Base-by-base conservation (phyloP, 2,329 filamentous ascomycete genomes). In the Colletotrichum horii region DNA sequence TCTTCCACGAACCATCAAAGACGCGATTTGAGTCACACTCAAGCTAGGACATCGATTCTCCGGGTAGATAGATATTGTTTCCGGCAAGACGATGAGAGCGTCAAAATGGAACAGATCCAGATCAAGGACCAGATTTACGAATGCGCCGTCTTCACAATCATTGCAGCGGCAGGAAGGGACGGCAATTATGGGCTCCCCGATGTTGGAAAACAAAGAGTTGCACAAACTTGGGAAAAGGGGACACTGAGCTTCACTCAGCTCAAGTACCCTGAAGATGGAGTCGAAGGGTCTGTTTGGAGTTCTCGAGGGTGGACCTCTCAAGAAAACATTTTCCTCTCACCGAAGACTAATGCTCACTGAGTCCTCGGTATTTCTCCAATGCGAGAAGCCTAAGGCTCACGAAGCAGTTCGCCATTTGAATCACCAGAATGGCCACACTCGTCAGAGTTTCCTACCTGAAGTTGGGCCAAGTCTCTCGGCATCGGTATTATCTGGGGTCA, bases 41-140 rank as follows among this genome's bases (percentile, higher is more conserved):
- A 24, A 58, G n/a, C 60, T 77, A 12, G 71, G 34, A 3, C 26
- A 77, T 4, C 43, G 43, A n/a, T 78, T 60, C 32, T 80, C 11
- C 79, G 78, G 78, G 69, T 80, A 12, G 78, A 80, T 24, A 32
- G 71, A 3, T 61, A 79, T 11, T 79, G 79, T 66, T 78, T 79
- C 1, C 26, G 74, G 19, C 77, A 79, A 43, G 77, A 79, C 36
- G 38, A 71, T 15, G 30, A 62, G 16, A n/a, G 7, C 8, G 73
- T 71, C 36, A 76, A 76, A 60, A 28, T 26, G 14, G 16, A 58
- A 4, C 66, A 79, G 38, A 77, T 79, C 28, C 32, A 66, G 60
- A 36, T 75, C 26, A 75, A 77, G 71, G 65, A 71, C 28, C 65
- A 36, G 8, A 66, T 79, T 16, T 78, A 79, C 61, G 19, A 22